phyloP scores from a whole-genome alignment of 257 asterid species.

The Solanum bulbocastanum region DNA sequence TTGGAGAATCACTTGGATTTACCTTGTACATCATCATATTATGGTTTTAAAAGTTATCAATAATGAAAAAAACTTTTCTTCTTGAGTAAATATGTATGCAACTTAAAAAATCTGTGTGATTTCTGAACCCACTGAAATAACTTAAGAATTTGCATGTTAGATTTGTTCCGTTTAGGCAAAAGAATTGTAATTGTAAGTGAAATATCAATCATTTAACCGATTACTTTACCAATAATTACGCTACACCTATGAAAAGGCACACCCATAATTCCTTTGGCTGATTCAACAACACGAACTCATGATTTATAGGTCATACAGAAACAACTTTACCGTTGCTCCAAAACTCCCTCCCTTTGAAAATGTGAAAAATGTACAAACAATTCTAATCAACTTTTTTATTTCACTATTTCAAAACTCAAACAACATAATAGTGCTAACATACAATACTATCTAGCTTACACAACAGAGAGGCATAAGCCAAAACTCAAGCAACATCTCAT shows the following conservation, averaged over 20 bases:
- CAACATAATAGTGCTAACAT: not conserved
- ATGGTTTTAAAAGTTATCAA: not conserved
- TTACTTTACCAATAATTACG: not conserved
- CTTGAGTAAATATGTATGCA: not conserved
- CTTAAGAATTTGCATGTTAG: not conserved
- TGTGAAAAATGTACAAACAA: not conserved
- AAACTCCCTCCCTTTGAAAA: not conserved
- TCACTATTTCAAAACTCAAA: not conserved
- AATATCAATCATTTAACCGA: not conserved
- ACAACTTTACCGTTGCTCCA: not conserved
- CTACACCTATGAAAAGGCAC: not conserved
- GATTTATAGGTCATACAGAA: accelerated
- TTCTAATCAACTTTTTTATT: not conserved
- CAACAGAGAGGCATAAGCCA: not conserved
- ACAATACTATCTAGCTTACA: not conserved
- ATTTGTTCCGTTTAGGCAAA: not conserved
- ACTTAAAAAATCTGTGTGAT: accelerated
- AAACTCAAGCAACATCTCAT: not conserved
- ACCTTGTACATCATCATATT: not conserved
- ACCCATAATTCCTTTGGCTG: not conserved
- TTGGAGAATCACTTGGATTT: not conserved
- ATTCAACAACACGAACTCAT: accelerated
- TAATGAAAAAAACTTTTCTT: not conserved
- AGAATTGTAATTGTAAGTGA: not conserved
- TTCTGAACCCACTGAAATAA: not conserved